A percentile compares a stretch with the other conserved stretches of the same genome.
These are phyloP conservation scores for Ceratocystis variospora DNA, from an alignment of 2,329 filamentous ascomycete species.

Conservation along the genomic window DNA sequence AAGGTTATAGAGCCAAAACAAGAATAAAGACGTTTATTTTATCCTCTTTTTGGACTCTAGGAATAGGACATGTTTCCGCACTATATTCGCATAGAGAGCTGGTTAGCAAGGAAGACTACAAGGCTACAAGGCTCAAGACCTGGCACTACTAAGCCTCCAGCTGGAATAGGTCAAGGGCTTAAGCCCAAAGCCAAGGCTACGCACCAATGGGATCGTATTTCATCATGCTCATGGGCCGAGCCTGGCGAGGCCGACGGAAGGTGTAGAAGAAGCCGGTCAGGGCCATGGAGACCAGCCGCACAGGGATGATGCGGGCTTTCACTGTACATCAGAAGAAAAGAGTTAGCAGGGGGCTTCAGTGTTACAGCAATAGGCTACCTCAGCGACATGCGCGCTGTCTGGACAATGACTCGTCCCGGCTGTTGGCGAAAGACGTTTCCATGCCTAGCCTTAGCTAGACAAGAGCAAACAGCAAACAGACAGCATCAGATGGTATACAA, in stretches of 20 bases:
- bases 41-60: constrained; percentile 77
- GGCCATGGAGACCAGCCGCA: constrained; percentile 95
- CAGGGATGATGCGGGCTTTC: constrained; percentile 83
- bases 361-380: too few species aligned
- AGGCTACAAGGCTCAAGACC: not conserved
- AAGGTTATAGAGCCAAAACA: not conserved
- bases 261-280: constrained; percentile 97
- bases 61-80: constrained; percentile 91
- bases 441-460: not conserved
- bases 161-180: not conserved
- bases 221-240: constrained; percentile 84
- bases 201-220: constrained; percentile 96
- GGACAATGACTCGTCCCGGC: too few species aligned
- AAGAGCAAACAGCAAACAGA: not conserved
- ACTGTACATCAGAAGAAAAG: constrained; percentile 33
- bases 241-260: constrained; percentile 64
- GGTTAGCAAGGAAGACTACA: constrained; percentile 11
- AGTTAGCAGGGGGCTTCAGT: not conserved
- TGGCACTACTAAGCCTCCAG: not conserved
- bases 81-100: constrained; percentile 32
- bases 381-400: too few species aligned
- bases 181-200: constrained; percentile 15
- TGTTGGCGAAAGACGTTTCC: too few species aligned
- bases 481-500: not conserved
- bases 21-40: constrained; percentile 30